Conservation (phyloP, 306 rosid genomes). For the Castanospermum australe region DNA sequence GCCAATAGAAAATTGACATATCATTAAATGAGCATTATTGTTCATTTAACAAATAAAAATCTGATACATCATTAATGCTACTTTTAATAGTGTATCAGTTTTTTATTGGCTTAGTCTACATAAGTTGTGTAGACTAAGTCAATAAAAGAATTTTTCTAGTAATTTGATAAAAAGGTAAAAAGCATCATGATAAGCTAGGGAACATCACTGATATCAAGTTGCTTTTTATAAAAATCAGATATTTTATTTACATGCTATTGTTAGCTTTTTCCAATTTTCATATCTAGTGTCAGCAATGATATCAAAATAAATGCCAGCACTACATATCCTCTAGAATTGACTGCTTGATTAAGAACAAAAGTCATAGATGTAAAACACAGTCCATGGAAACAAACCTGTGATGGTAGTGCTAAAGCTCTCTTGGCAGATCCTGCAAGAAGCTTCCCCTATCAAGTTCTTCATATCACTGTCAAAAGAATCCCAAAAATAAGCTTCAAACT, state of each 20-base stretch:
- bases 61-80: too few relatives aligned
- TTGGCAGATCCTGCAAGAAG: conserved; percentile 86
- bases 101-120: too few relatives aligned
- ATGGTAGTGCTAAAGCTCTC: conserved; percentile 89
- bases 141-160: too few relatives aligned
- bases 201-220: not conserved
- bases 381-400: conserved; percentile 54
- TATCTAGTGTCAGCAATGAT: not conserved
- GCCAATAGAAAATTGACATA: too few relatives aligned
- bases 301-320: not conserved
- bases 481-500: not conserved
- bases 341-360: not conserved
- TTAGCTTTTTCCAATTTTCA: not conserved
- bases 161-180: not conserved
- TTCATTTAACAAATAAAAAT: too few relatives aligned
- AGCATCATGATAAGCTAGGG: not conserved
- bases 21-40: too few relatives aligned
- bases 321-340: not conserved
- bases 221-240: not conserved
- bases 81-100: too few relatives aligned
- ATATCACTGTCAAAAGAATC: conserved; percentile 66
- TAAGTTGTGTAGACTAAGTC: too few relatives aligned
- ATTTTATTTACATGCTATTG: not conserved
- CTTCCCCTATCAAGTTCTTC: conserved; percentile 96
- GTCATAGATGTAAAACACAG: not conserved